Evolutionary conservation across 352 stramenopile genomes (phyloP), one percentile per base, ranked within the genome.

Genomic region (Phytophthora quininea): DNA sequence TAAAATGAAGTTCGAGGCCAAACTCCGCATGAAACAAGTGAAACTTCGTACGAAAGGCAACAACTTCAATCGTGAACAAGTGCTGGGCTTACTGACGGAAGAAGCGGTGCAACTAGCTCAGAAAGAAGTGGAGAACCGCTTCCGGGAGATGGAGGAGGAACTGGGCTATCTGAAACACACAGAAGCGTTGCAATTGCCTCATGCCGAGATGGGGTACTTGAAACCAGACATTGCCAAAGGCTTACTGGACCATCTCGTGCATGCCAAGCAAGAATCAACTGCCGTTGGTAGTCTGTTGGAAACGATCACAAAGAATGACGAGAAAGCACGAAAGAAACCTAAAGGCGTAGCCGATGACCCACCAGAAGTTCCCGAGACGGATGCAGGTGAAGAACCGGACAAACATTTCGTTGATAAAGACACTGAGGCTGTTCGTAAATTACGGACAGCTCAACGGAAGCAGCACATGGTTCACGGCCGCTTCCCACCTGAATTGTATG

Each of bases 1-100:
- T 62, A 95, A 96, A 74, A 97, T 97, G 88, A 98, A 97, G 57
- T 97, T 97, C 60, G 92, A 98, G 61, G 91, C 92, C 2, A 97
- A 96, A 68, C 93, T 98, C 33, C 88, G 93, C 29, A 97, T 97
- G 84, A 90, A 92, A 31, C 93, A 98, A 69, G 91, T 94, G 15
- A 96, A 97, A 68, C 69, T 98, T 24, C 82, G 92, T 12, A 93
- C 92, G 2, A 93, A 95, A 51, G 91, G 90, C 4, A 87, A 94
- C 27, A 62, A 69, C 27, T 86, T 97, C 54, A 82, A 62, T 42
- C 84, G 91, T 0, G 84, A 96, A 29, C 86, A 95, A 69, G 86
- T 97, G 10, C 52, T 97, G 5, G 71, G 76, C 5, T 52, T 97
- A 9, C 80, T 98, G 69, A 87, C 84, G 30, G 88, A 97, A 48